A percentile compares a stretch with the other conserved stretches of the same genome.
phyloP scores from a whole-genome alignment of 208 protist genomes.

The Wallacemonas rigidus region DNA sequence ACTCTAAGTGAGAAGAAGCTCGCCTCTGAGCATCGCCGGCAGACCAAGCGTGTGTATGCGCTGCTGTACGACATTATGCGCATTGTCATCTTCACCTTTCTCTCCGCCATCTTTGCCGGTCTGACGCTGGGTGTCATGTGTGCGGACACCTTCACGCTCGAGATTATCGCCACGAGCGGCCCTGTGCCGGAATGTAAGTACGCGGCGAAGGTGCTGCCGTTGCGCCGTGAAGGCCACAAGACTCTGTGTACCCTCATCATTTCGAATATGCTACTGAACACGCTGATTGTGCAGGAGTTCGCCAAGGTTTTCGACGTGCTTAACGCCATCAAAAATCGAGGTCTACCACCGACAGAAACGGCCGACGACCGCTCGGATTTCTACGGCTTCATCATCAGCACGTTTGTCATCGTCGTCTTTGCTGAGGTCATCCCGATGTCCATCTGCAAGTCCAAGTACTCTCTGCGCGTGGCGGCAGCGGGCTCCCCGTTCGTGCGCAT shows the following conservation, averaged over 20 bases:
- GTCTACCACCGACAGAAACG: conserved; percentile 13
- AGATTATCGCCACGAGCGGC: conserved; percentile 88
- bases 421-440: conserved; percentile 88
- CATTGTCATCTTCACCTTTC: conserved; percentile 57
- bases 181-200: conserved; percentile 76
- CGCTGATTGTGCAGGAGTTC: conserved; percentile 85
- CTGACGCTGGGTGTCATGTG: conserved; percentile 92
- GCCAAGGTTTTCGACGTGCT: conserved; percentile 48
- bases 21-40: conserved; percentile 25
- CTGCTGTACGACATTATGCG: conserved; percentile 61
- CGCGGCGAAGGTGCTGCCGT: conserved; percentile 71
- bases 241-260: conserved; percentile 89
- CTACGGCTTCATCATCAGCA: conserved; percentile 71
- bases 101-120: conserved; percentile 88
- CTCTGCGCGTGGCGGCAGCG: conserved; percentile 74
- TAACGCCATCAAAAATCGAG: conserved; percentile 35
- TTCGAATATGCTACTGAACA: conserved; percentile 88
- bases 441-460: conserved; percentile 89
- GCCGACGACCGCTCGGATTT: conserved; percentile 36
- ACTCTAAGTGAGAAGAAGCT: conserved; percentile 15
- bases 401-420: conserved; percentile 83
- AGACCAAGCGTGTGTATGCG: conserved; percentile 64
- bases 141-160: conserved; percentile 82
- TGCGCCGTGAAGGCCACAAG: conserved; percentile 79
- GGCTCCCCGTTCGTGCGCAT: conserved; percentile 76